A percentile compares a stretch with the other conserved stretches of the same genome.
Conservation (phyloP, 495 filamentous ascomycete genomes). For the Daldinia grandis region DNA sequence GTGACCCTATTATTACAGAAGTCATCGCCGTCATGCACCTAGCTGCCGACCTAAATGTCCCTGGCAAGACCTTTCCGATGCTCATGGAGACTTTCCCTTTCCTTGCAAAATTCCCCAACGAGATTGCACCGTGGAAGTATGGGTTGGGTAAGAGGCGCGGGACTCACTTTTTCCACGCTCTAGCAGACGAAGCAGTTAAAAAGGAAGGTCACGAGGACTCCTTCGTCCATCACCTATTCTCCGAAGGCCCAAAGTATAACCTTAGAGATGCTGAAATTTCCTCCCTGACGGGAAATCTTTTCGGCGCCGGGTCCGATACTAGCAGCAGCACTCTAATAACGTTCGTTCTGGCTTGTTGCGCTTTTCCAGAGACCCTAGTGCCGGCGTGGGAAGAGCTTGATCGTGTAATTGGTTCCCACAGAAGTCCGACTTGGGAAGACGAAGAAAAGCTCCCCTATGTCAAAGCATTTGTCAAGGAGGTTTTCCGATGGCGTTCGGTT, state of each 20-base stretch:
- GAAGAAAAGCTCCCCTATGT: slow-evolving; percentile 66
- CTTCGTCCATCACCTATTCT: slow-evolving; percentile 52
- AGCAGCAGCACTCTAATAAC: slow-evolving; percentile 70
- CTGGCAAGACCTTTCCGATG: slow-evolving; percentile 69
- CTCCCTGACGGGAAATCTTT: slow-evolving; percentile 67
- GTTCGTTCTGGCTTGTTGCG: slow-evolving; percentile 68
- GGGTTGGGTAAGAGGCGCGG: slow-evolving; percentile 61
- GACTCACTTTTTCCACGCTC: slow-evolving; percentile 63
- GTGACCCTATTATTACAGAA: slow-evolving; percentile 68
- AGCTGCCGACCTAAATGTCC: slow-evolving; percentile 71
- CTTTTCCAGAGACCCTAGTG: slow-evolving; percentile 58
- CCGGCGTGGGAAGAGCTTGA: slow-evolving; percentile 66
- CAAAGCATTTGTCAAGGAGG: slow-evolving; percentile 68
- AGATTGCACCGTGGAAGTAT: slow-evolving; percentile 67
- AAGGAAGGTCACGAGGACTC: slow-evolving; percentile 46
- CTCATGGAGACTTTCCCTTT: slow-evolving; percentile 67
- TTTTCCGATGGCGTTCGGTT: slow-evolving; percentile 70
- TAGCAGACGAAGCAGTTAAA: slow-evolving; percentile 65
- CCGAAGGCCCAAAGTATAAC: slow-evolving; percentile 57
- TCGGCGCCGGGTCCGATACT: slow-evolving; percentile 73
- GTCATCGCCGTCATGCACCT: slow-evolving; percentile 71
- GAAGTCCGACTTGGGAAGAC: slow-evolving; percentile 67
- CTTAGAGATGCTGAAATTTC: slow-evolving; percentile 65
- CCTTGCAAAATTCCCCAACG: slow-evolving; percentile 63
- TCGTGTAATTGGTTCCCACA: slow-evolving; percentile 59